These are phyloP conservation scores for Rhodomyrtus tomentosa DNA, from an alignment of 345 rosid species.

Conservation along the genomic window DNA sequence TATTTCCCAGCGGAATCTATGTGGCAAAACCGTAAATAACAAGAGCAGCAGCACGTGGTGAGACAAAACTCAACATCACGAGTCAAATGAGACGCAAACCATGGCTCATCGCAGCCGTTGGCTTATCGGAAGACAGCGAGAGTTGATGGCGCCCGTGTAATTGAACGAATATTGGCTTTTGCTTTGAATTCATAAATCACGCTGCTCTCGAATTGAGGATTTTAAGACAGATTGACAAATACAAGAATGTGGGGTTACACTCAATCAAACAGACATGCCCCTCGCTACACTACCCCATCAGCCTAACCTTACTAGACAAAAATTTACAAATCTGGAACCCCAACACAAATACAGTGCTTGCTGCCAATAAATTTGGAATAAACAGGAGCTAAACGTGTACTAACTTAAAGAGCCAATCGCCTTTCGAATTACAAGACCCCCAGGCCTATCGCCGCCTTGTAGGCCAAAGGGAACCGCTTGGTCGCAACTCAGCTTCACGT, in stretches of 20 bases:
- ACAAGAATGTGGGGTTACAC: not conserved
- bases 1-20: not conserved
- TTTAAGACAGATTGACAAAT: not conserved
- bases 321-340: not conserved
- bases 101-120: not conserved
- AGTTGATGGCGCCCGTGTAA: not conserved
- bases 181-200: not conserved
- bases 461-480: not conserved
- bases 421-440: not conserved
- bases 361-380: not conserved
- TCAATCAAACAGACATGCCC: not conserved
- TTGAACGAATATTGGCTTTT: not conserved
- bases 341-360: not conserved
- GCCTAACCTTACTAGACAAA: not conserved
- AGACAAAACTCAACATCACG: not conserved
- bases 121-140: not conserved
- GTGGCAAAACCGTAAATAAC: not conserved
- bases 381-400: not conserved
- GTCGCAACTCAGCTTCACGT: not conserved
- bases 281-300: not conserved
- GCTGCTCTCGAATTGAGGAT: not conserved
- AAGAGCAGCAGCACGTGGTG: not conserved
- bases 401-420: not conserved
- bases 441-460: not conserved
- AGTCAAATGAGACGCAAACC: not conserved